Evolutionary conservation across 176 grass and related monocot genomes (phyloP).

Genomic region (Aegilops longissima): DNA sequence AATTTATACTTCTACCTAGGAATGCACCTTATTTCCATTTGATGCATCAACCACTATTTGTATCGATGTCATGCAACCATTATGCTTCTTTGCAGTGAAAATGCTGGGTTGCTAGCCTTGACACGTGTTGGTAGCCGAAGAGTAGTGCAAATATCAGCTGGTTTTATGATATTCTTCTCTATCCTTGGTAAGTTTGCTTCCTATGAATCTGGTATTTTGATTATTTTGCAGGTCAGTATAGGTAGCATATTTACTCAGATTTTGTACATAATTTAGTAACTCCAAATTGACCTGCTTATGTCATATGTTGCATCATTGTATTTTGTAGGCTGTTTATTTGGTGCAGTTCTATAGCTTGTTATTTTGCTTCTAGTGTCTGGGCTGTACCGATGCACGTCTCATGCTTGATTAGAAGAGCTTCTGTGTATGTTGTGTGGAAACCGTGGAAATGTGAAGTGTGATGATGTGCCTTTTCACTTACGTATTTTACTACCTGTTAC

Average conservation of each 20-base stretch:
- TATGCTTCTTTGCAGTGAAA: constrained; percentile 60
- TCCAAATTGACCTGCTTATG: not conserved
- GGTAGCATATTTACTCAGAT: not conserved
- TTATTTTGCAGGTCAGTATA: not conserved
- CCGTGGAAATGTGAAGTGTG: not conserved
- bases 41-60: not conserved
- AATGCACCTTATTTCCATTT: not conserved
- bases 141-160: constrained; percentile 97
- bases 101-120: constrained; percentile 91
- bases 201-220: not conserved
- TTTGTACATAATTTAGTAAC: not conserved
- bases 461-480: not conserved
- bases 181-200: constrained; percentile 59
- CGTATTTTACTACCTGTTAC: not conserved
- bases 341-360: not conserved
- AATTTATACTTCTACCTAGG: not conserved
- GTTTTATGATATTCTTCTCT: constrained; percentile 99
- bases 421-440: not conserved
- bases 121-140: constrained; percentile 92
- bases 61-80: not conserved
- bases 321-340: not conserved
- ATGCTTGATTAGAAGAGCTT: not conserved
- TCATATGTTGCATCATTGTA: not conserved
- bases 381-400: not conserved
- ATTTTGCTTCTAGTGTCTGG: not conserved